Percentiles rank a stretch among this genome's conserved stretches.
phyloP scores from a whole-genome alignment of 2,329 filamentous ascomycete species.

The Claviceps paspali region DNA sequence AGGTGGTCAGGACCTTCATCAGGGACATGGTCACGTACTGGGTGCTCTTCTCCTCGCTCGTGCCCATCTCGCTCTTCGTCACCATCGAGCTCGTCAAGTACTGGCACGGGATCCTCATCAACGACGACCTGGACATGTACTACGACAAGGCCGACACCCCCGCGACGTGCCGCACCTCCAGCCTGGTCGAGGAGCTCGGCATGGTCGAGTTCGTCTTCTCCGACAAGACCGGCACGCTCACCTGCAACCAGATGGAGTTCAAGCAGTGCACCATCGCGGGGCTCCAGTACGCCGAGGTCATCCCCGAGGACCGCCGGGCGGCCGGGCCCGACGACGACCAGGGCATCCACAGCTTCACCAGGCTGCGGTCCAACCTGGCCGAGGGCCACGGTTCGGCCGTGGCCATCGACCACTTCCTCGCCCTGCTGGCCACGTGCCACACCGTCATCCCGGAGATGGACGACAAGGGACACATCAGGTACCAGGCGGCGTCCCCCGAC shows the following conservation, averaged over 20 bases:
- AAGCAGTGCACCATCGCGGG: conserved; percentile 87
- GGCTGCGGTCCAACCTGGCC: conserved; percentile 53
- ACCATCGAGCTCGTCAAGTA: conserved; percentile 97
- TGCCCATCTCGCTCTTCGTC: conserved; percentile 95
- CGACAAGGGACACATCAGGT: conserved; percentile 77
- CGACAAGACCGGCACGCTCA: conserved; percentile 92
- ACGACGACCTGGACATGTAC: conserved; percentile 95
- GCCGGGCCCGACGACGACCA: conserved; percentile 70
- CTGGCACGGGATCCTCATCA: conserved; percentile 93
- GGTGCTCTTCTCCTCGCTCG: conserved; percentile 92
- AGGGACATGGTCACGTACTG: conserved; percentile 95
- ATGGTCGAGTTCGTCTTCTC: conserved; percentile 99
- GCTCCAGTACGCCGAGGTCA: conserved; percentile 82
- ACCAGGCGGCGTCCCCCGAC: conserved; percentile 93
- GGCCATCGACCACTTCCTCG: conserved; percentile 65
- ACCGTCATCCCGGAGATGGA: conserved; percentile 89
- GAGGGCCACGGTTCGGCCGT: conserved; percentile 33
- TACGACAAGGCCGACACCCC: conserved; percentile 91
- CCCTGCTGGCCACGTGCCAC: conserved; percentile 79
- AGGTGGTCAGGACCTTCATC: conserved; percentile 65
- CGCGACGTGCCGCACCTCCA: conserved; percentile 89
- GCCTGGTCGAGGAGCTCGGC: conserved; percentile 87
- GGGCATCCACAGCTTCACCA: conserved; percentile 70
- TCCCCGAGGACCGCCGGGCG: conserved; percentile 78
- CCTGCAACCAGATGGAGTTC: conserved; percentile 99